Evolutionary conservation across 2,329 filamentous ascomycete genomes (phyloP).

Genomic region (Pestalotiopsis sp.): DNA sequence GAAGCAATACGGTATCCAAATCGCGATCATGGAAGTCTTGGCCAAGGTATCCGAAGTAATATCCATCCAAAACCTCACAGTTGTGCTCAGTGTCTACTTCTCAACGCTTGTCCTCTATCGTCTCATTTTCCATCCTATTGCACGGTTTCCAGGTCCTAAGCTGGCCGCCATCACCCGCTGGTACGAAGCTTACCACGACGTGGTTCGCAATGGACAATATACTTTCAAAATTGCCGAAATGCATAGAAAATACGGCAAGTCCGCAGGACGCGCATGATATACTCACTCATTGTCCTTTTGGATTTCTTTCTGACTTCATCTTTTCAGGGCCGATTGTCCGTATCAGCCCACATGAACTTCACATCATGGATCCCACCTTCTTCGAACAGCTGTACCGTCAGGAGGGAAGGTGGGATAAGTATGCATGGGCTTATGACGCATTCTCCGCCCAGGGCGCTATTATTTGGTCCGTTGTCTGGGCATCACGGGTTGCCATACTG

Average conservation of each 20-base stretch:
- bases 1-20: too few relatives aligned
- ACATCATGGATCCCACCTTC: slow-evolving; percentile 19
- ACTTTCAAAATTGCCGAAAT: slow-evolving; percentile 16
- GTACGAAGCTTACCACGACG: slow-evolving; percentile 19
- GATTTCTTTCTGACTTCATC: neutral
- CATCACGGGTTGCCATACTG: neutral
- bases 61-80: too few relatives aligned
- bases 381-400: slow-evolving; percentile 18
- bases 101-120: neutral
- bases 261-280: neutral
- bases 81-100: neutral
- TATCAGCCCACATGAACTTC: slow-evolving; percentile 20
- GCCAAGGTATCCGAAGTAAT: too few relatives aligned
- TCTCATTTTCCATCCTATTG: slow-evolving; percentile 11
- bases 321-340: slow-evolving; percentile 17
- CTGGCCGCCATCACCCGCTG: slow-evolving; percentile 16
- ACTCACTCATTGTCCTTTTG: neutral
- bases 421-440: slow-evolving; percentile 16
- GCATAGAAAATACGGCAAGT: slow-evolving; percentile 18
- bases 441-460: slow-evolving; percentile 12
- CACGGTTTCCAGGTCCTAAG: slow-evolving; percentile 18
- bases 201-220: slow-evolving; percentile 16
- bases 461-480: neutral
- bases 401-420: slow-evolving; percentile 18
- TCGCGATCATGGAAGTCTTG: too few relatives aligned